Conservation (phyloP, 108 stramenopile species). For the Skeletonema tropicum region DNA sequence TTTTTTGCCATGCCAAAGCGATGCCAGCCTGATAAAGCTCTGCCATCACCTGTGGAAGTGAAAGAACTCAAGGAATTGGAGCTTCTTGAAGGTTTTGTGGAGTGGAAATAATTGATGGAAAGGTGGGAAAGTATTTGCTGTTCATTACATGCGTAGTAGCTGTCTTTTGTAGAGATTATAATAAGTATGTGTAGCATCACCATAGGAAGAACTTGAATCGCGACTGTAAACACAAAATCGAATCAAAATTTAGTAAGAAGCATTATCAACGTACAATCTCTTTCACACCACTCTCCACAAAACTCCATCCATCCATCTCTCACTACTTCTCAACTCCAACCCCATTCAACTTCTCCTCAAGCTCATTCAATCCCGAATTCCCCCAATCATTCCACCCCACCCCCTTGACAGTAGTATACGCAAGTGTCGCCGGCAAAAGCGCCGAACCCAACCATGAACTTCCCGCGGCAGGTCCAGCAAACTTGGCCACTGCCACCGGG, state of each 20-base stretch:
- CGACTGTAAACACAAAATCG: neutral
- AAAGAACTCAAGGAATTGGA: conserved; percentile 23
- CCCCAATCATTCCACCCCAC: conserved; percentile 73
- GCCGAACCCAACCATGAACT: conserved; percentile 45
- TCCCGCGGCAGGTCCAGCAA: conserved; percentile 50
- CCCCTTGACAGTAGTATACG: conserved; percentile 60
- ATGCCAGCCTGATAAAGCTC: conserved; percentile 19
- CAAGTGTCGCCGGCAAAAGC: conserved; percentile 61
- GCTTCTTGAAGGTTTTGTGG: conserved; percentile 21
- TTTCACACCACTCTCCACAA: neutral
- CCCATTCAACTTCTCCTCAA: conserved; percentile 44
- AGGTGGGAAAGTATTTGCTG: neutral
- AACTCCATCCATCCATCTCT: no score
- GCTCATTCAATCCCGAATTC: conserved; percentile 61
- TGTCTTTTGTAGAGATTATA: neutral
- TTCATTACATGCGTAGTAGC: neutral
- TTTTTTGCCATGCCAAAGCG: conserved; percentile 44
- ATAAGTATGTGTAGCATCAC: neutral
- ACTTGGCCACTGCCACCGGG: conserved; percentile 33
- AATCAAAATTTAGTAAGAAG: neutral
- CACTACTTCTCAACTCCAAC: neutral
- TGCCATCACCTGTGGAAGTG: conserved; percentile 30
- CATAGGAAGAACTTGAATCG: no score
- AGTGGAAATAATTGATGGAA: neutral
- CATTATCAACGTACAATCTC: neutral